phyloP scores from a whole-genome alignment of 495 filamentous ascomycete species.

The Friedmanniomyces endolithicus region DNA sequence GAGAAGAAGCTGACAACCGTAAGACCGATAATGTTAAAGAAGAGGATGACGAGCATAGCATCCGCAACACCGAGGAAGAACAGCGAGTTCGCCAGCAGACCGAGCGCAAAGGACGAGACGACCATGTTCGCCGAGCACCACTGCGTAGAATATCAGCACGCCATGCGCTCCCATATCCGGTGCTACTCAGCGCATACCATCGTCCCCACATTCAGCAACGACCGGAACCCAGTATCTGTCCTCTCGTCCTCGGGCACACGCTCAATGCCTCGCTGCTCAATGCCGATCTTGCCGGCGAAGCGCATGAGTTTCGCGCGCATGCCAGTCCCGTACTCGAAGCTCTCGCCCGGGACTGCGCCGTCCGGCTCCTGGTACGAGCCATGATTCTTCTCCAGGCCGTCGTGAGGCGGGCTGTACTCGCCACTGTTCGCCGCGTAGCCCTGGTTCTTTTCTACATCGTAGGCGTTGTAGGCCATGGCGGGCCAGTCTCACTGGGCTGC shows the following conservation, averaged over 20 bases:
- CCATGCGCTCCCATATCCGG: not conserved
- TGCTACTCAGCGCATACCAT: conserved; percentile 44
- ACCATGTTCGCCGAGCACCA: conserved; percentile 81
- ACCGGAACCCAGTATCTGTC: conserved; percentile 42
- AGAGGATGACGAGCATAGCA: conserved; percentile 60
- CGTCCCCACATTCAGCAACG: conserved; percentile 54
- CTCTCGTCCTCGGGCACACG: conserved; percentile 64
- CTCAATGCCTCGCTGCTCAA: conserved; percentile 74
- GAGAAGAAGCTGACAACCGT: conserved; percentile 69
- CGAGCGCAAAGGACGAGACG: conserved; percentile 70
- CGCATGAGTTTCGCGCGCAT: conserved; percentile 56
- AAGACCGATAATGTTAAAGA: conserved; percentile 66
- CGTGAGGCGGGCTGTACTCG: not conserved
- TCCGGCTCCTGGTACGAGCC: conserved; percentile 26
- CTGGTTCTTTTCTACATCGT: conserved; percentile 22
- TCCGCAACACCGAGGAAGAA: conserved; percentile 65
- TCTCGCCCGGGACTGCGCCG: conserved; percentile 48
- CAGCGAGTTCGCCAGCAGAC: conserved; percentile 53
- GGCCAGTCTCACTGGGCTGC: not conserved
- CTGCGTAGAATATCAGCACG: conserved; percentile 30
- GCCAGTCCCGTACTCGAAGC: conserved; percentile 49
- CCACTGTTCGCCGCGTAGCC: conserved; percentile 7
- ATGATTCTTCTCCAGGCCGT: conserved; percentile 13
- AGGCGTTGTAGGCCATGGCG: conserved; percentile 11
- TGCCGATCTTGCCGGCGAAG: conserved; percentile 52